Evolutionary conservation across 2,329 filamentous ascomycete species (phyloP), one percentile per base, ranked within the genome.

Genomic region (Exophiala aquamarina): DNA sequence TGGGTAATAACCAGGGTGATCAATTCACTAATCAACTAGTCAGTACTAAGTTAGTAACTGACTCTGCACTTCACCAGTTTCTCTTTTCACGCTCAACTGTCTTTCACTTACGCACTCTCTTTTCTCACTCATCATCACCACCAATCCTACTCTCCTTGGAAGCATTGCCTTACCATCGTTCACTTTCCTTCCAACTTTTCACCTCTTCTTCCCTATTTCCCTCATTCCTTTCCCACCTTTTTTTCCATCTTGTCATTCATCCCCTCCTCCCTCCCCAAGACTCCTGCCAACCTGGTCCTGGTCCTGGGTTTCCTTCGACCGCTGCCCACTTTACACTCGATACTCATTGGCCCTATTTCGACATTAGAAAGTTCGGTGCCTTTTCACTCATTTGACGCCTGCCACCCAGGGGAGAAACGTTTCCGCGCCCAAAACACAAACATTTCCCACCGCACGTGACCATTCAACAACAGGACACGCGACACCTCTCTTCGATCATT

Each of bases 381-480:
- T n/a, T 34, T 5, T 34, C 32, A 18, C n/a, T 34, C 32, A 18
- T 34, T 34, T 34, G 32, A 34, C 32, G 14, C 8, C 5, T 34
- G 28, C 32, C 32, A 14, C 23, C 6, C 6, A 26, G 23, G 23
- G 23, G n/a, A 34, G 8, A 34, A n/a, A 14, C 6, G 32, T 34
- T 18, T 34, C n/a, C n/a, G 14, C 32, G 32, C 8, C 17, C n/a
- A 6, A 14, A 18, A 34, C 32, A 14, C 13, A 6, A 34, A 18
- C 13, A 34, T 18, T 14, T 7, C n/a, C n/a, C 6, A 14, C 14
- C 35, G 32, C 50, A 53, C 50, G 50, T 53, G 50, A 53, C 43
- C 44, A 4, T 31, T 23, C n/a, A 8, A 9, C 5, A 10, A 26
- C 7, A n/a, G 15, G 43, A 44, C 47, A 50, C 47, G 41, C 43